Base-by-base conservation (phyloP, 352 stramenopile species). In the Phytophthora lateralis region DNA sequence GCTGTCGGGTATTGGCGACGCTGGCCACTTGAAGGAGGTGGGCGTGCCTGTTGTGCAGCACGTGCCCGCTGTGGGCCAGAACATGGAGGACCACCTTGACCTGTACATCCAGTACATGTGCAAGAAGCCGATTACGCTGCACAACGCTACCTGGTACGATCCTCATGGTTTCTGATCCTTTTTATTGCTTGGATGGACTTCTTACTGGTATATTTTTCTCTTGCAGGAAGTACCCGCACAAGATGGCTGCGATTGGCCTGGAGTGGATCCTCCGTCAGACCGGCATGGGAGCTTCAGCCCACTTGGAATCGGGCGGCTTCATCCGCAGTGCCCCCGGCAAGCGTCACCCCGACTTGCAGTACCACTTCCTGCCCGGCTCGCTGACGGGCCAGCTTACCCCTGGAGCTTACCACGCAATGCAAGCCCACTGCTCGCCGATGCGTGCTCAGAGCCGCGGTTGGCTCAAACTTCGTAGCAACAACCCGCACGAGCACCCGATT, bases 61-160 rank as follows among this genome's bases (percentile, higher is more conserved):
- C 60, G 17, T 93, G 38, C 82, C 87, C 6, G 85, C 85, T 9
- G 87, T 97, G 14, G 89, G 89, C 17, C 72, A 91, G 55, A 95
- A 97, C 73, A 88, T 96, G 78, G 87, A 97, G 56, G 89, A 97
- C 58, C 89, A 97, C 58, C 48, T 97, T 26, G 89, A 96, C 49
- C 60, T 96, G 44, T 97, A 96, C 67, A 75, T 97, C 55, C 87
- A 96, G 71, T 97, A 95, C 77, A 66, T 79, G 58, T 96, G 85
- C 73, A 93, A 86, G 41, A 85, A 96, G 70, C 88, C 88, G 20
- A 94, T 96, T 46, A 96, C 86, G 51, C 81, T 97, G 20, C 89
- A 96, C 67, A 93, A 95, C 54, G 85, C 89, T n/a, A 95, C 86
- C 15, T 94, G 85, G 66, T 73, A 57, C 32, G 55, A 60, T 56